Percentiles rank a stretch among this genome's conserved stretches.
Conservation (phyloP, 2,329 filamentous ascomycete genomes). For the Neopestalotiopsis clavispora region DNA sequence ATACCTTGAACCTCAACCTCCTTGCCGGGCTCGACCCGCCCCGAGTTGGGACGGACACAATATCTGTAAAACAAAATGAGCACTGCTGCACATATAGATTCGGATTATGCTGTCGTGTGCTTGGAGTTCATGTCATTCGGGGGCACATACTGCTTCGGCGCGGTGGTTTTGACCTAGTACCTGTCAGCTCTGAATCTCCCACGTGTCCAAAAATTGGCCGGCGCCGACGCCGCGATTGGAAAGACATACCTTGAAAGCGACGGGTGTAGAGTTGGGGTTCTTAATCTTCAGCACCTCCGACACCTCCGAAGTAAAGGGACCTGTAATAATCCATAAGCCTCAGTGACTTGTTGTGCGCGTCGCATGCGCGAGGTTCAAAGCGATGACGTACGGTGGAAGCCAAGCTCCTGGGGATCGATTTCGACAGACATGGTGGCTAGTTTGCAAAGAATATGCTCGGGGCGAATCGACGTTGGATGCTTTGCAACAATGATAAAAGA, state of each 20-base stretch:
- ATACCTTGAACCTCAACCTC: conserved; percentile 90
- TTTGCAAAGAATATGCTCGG: background rate
- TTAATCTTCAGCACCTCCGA: conserved; percentile 67
- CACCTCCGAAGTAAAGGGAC: conserved; percentile 71
- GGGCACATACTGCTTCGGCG: conserved; percentile 88
- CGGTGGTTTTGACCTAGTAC: conserved; percentile 92
- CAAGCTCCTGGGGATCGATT: conserved; percentile 88
- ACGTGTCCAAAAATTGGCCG: conserved; percentile 20
- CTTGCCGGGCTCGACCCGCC: conserved; percentile 88
- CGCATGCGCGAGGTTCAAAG: conserved; percentile 14
- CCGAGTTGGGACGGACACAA: conserved; percentile 96
- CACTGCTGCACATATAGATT: conserved; percentile 25
- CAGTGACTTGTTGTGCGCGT: conserved; percentile 15
- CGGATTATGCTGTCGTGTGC: conserved; percentile 3
- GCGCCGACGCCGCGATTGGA: conserved; percentile 19
- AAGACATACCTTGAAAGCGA: conserved; percentile 71
- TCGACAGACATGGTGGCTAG: conserved; percentile 80
- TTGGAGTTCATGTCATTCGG: conserved; percentile 17
- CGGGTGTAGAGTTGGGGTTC: conserved; percentile 65
- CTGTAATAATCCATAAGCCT: conserved; percentile 43
- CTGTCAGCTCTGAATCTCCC: conserved; percentile 31
- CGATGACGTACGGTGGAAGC: conserved; percentile 80
- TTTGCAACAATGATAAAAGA: background rate
- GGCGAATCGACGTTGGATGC: background rate
- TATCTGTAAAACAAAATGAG: conserved; percentile 66